Evolutionary conservation across 441 rosid species (phyloP).

Genomic region (Corymbia calophylla): DNA sequence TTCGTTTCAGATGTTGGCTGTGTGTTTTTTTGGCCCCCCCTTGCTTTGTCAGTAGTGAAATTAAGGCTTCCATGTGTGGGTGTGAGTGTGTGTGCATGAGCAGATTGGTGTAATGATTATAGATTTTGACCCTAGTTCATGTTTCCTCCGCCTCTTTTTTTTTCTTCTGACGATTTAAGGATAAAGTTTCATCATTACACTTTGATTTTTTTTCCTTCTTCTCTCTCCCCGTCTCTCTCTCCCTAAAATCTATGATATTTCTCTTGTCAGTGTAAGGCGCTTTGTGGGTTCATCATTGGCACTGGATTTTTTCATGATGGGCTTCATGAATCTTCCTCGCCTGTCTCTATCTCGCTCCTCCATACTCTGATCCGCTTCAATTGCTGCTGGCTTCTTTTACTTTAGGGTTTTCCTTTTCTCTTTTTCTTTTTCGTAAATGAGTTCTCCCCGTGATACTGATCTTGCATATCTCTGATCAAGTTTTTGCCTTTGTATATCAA

Average conservation of each 20-base stretch:
- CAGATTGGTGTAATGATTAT: conserved; percentile 72
- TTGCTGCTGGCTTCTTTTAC: not conserved
- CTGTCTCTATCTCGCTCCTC: conserved; percentile 18
- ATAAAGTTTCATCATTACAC: conserved; percentile 38
- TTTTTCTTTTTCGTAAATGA: not conserved
- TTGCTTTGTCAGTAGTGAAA: not conserved
- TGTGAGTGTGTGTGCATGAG: conserved; percentile 19
- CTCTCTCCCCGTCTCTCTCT: not conserved
- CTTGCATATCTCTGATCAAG: not conserved
- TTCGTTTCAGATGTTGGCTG: not conserved
- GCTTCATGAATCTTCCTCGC: conserved; percentile 41
- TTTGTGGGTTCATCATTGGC: conserved; percentile 24
- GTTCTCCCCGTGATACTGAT: not conserved
- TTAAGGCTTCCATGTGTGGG: conserved; percentile 2
- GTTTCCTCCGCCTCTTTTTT: not conserved
- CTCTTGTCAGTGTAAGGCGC: conserved; percentile 25
- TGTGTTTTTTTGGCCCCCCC: not conserved
- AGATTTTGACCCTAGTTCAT: conserved; percentile 29
- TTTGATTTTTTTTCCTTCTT: not conserved
- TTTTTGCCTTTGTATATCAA: not conserved
- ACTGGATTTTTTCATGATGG: conserved; percentile 35
- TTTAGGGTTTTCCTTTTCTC: not conserved
- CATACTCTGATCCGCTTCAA: not conserved
- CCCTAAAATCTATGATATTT: conserved; percentile 19
- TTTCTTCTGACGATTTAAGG: conserved; percentile 20